These are phyloP conservation scores for Neopestalotiopsis clavispora DNA, from an alignment of 2,329 filamentous ascomycete species.

Conservation along the genomic window DNA sequence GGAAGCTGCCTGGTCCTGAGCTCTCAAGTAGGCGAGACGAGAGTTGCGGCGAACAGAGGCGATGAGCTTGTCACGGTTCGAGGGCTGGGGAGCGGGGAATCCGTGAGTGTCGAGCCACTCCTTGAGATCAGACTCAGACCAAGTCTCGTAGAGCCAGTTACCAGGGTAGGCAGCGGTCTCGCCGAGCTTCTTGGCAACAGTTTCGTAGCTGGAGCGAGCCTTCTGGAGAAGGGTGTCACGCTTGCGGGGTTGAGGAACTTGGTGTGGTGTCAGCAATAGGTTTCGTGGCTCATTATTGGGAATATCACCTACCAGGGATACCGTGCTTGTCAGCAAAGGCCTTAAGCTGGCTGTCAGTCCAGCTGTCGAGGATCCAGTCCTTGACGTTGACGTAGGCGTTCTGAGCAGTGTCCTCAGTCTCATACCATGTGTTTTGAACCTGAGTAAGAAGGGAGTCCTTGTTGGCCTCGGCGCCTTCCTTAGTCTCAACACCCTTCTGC, in stretches of 20 bases:
- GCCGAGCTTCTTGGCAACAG: constrained; percentile 72
- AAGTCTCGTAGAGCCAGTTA: constrained; percentile 89
- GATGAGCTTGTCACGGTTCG: constrained; percentile 81
- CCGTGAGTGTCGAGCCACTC: constrained; percentile 90
- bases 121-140: constrained; percentile 94
- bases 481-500: constrained; percentile 72
- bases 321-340: constrained; percentile 87
- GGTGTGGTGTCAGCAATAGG: not conserved
- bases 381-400: constrained; percentile 74
- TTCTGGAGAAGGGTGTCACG: constrained; percentile 82
- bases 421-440: constrained; percentile 77
- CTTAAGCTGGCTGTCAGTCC: constrained; percentile 93
- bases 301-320: constrained; percentile 64
- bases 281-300: not conserved
- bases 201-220: constrained; percentile 81
- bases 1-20: constrained; percentile 64
- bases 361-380: constrained; percentile 95
- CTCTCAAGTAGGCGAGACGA: constrained; percentile 73
- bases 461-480: constrained; percentile 68
- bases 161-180: constrained; percentile 88
- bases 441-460: constrained; percentile 71
- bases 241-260: constrained; percentile 82
- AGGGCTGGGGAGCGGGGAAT: constrained; percentile 81
- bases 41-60: constrained; percentile 90
- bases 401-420: constrained; percentile 78